Base-by-base conservation (phyloP, 768 basidiomycete species). In the Astraeus odoratus region DNA sequence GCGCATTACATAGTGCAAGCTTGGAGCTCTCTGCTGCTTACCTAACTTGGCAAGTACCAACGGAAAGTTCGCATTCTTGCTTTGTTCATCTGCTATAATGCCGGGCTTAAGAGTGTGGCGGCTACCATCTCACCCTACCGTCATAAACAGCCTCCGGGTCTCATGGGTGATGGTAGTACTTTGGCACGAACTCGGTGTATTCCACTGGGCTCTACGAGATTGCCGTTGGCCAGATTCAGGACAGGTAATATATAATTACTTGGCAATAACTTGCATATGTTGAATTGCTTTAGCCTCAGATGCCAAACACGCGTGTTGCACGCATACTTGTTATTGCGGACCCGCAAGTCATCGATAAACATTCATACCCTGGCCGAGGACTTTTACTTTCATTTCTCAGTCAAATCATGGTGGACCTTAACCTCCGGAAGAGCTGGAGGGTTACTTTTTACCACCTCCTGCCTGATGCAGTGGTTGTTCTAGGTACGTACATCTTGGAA, bases 391-490 rank as follows among this genome's bases (percentile, higher is more conserved):
- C 78, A 45, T 73, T 72, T 43, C 54, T 90, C 5, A 76, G 76
- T 13, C 82, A 78, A 52, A 57, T 78, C 49, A 59, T 91, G 42
- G 81, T 86, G 41, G 88, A 95, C 67, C 70, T 86, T 49, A 89
- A 90, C 59, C 68, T 95, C 46, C 77, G 86, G 37, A 94, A 91
- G 66, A 84, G 74, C 56, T 96, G 92, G 93, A 73, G 74, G 44
- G 80, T 74, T 7, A 80, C 80, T 3, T 68, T 77, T 42, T 44
- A 36, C 30, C 65, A 69, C 5, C 69, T 77, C 43, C 67, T 63
- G 20, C 86, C 92, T 6, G 78, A 95, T 58, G 76, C 68, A 12
- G 76, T 95, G 4, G 67, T 96, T 2, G 86, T 95, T 51, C 70
- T 93, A 18, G 94, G 94, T 60, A 9, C n/a, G 45, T 18, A n/a